A percentile compares a stretch with the other conserved stretches of the same genome.
These are phyloP conservation scores for Metschnikowia anglica DNA, from an alignment of 805 yeast genomes.

Conservation along the genomic window DNA sequence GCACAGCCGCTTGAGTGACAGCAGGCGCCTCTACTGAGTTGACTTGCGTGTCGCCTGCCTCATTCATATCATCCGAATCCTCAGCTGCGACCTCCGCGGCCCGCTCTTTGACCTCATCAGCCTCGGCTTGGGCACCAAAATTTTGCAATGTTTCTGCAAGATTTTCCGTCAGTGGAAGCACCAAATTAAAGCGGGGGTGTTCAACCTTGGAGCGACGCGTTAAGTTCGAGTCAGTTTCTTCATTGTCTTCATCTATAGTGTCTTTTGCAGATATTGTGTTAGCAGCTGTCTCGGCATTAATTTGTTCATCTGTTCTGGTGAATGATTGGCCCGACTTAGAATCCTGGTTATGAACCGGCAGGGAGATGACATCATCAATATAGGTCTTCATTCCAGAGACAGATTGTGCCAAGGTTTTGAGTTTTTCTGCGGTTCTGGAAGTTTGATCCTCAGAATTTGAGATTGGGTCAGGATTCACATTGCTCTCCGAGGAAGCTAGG, in stretches of 20 bases:
- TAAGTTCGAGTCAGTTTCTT: background rate
- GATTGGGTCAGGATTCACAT: background rate
- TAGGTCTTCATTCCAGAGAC: background rate
- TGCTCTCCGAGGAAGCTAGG: background rate
- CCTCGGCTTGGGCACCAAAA: background rate
- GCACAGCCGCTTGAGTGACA: background rate
- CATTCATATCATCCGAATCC: background rate
- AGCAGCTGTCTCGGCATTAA: no score
- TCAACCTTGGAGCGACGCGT: background rate
- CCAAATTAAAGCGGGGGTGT: conserved; percentile 2
- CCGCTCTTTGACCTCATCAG: background rate
- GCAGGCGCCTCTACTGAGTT: no score
- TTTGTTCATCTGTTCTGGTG: no score
- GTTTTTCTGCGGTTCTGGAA: background rate
- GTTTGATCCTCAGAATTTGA: no score
- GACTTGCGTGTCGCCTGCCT: background rate
- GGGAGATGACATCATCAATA: conserved; percentile 1
- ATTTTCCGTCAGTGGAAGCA: conserved; percentile 12
- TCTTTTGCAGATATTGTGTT: background rate
- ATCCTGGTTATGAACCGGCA: background rate
- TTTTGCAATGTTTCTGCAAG: background rate
- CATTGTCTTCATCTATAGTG: background rate
- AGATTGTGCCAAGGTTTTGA: background rate
- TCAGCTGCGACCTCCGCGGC: background rate
- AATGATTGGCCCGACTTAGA: no score